Evolutionary conservation across 176 grass and related monocot species (phyloP), one percentile per base, ranked within the genome.

Genomic region (Oryza rufipogon): DNA sequence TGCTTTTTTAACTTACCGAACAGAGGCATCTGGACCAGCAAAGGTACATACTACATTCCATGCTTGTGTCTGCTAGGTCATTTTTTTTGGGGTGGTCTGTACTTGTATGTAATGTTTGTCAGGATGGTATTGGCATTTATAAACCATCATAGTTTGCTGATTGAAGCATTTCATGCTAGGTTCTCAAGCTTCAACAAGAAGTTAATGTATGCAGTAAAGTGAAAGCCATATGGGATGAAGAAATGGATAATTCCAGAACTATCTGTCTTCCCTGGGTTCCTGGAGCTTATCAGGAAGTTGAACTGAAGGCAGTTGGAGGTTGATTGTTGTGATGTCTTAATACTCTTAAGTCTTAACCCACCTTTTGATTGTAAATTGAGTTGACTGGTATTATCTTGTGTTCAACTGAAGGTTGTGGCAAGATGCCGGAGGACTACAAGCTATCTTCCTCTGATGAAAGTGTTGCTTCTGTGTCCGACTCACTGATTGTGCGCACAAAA

Each of bases 141-240:
- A 47, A 36, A 19, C 44, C 15, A 83, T 73, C 75, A 52, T 75
- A 51, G 66, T 77, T 90, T 95, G 65, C 28, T 91, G 61, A 80
- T 86, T 65, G n/a, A 14, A 17, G 28, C 66, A 80, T 86, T 66
- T 25, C 71, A 83, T 89, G 74, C 22, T 89, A 98, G 96, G 89
- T 91, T 89, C 89, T 98, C 42, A 85, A 90, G 71, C 83, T 91
- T 74, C 80, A 86, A 58, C 96, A 98, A 83, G 87, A 95, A 87
- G 74, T 98, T 88, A 93, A 95, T 80, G 96, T 98, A 51, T 98
- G 96, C 76, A 87, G 73, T 74, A 98, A 94, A 90, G 93, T 98
- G 46, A 91, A 93, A 69, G 70, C 94, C 78, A 87, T 83, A 48
- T 93, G 92, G 87, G 91, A 88, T 78, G 86, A 81, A 74, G 74